phyloP scores from a whole-genome alignment of 768 basidiomycete genomes.

The Fomitopsis pulvina region DNA sequence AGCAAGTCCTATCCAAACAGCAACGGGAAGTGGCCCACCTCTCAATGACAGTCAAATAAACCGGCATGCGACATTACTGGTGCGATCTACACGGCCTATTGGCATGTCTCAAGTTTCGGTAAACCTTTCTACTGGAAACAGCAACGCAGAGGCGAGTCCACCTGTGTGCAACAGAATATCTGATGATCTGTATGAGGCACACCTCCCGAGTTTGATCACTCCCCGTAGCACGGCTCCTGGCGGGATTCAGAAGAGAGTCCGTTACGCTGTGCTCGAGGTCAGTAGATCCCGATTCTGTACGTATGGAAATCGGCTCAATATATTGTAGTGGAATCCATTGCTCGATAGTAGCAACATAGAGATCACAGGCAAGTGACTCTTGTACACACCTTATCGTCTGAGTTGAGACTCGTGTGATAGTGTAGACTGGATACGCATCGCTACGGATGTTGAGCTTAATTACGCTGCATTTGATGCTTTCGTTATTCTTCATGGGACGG shows the following conservation, averaged over 20 bases:
- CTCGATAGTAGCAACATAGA: slow-evolving; percentile 89
- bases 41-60: slow-evolving; percentile 20
- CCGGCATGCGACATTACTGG: slow-evolving; percentile 30
- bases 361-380: slow-evolving; percentile 49
- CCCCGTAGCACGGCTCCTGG: slow-evolving; percentile 62
- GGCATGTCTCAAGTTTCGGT: slow-evolving; percentile 35
- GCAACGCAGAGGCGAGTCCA: slow-evolving; percentile 22
- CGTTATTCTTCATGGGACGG: slow-evolving; percentile 85
- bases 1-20: slow-evolving; percentile 35
- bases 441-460: slow-evolving; percentile 90
- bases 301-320: slow-evolving; percentile 8
- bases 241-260: slow-evolving; percentile 62
- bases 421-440: slow-evolving; percentile 85
- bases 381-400: slow-evolving; percentile 3
- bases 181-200: slow-evolving; percentile 64
- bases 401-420: slow-evolving; percentile 7
- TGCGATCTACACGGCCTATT: slow-evolving; percentile 68
- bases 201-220: slow-evolving; percentile 72
- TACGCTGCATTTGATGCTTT: slow-evolving; percentile 85
- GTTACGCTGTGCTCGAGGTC: slow-evolving; percentile 84
- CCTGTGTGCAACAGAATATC: slow-evolving; percentile 40
- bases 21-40: slow-evolving; percentile 15
- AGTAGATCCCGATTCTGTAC: slow-evolving; percentile 5
- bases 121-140: slow-evolving; percentile 16
- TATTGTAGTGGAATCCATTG: slow-evolving; percentile 71